Evolutionary conservation across 2,329 filamentous ascomycete species (phyloP).

Genomic region (Diaporthe capsici): DNA sequence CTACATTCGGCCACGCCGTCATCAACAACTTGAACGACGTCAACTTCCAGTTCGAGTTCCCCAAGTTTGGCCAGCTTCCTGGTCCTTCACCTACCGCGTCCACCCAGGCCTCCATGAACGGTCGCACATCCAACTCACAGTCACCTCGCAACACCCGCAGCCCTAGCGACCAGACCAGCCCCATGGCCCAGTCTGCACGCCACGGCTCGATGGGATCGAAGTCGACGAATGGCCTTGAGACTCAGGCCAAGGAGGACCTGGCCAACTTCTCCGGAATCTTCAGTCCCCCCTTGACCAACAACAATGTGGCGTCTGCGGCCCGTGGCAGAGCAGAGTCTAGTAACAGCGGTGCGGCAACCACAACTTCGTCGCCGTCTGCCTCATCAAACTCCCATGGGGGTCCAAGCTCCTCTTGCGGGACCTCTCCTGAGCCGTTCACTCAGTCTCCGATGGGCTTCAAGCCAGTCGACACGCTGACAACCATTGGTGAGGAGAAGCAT

Average conservation of each 20-base stretch:
- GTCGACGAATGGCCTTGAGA: conserved; percentile 50
- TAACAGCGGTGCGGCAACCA: conserved; percentile 64
- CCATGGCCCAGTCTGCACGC: conserved; percentile 45
- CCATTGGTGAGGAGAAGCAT: conserved; percentile 75
- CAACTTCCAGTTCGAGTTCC: conserved; percentile 96
- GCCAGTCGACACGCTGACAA: conserved; percentile 72
- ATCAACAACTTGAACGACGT: conserved; percentile 77
- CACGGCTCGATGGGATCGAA: conserved; percentile 53
- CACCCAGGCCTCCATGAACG: conserved; percentile 43
- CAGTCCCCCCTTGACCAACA: conserved; percentile 66
- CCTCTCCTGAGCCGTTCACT: conserved; percentile 81
- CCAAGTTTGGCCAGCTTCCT: conserved; percentile 86
- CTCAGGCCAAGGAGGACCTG: conserved; percentile 63
- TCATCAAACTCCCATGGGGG: conserved; percentile 73
- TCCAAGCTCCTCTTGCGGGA: conserved; percentile 78
- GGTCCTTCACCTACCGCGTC: conserved; percentile 53
- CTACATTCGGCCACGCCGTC: conserved; percentile 62
- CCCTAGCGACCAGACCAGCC: conserved; percentile 53
- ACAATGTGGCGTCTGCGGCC: conserved; percentile 59
- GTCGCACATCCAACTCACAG: conserved; percentile 40
- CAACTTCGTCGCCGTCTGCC: conserved; percentile 75
- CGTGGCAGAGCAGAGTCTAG: conserved; percentile 67
- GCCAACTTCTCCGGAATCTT: conserved; percentile 72
- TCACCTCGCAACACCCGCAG: conserved; percentile 44
- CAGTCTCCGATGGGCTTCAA: conserved; percentile 79